phyloP scores from a whole-genome alignment of 2,329 filamentous ascomycete genomes.

The Chaetomiaceae sp. region DNA sequence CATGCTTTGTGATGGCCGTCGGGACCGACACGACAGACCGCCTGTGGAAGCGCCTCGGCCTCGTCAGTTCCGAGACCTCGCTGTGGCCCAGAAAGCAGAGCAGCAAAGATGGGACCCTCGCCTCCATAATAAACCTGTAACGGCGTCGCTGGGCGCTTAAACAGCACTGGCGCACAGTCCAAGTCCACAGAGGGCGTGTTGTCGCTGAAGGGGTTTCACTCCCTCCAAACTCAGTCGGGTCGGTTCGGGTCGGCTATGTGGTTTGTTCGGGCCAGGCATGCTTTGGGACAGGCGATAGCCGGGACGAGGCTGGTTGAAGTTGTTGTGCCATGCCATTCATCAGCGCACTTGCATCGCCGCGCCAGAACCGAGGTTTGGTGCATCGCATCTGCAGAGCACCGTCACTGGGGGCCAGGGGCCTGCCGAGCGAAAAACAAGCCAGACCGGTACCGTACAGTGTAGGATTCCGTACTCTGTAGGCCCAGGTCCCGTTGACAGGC shows the following conservation, averaged over 20 bases:
- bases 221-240: background rate
- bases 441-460: too few relatives aligned
- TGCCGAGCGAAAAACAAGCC: too few relatives aligned
- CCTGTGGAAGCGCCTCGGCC: slow-evolving; percentile 3
- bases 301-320: background rate
- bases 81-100: slow-evolving; percentile 1
- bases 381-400: slow-evolving; percentile 12
- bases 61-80: slow-evolving; percentile 11
- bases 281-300: background rate
- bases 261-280: background rate
- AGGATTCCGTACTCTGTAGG: too few relatives aligned
- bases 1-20: slow-evolving; percentile 1
- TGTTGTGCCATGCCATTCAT: background rate
- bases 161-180: background rate
- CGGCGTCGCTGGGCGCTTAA: background rate
- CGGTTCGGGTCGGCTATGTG: background rate
- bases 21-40: slow-evolving; percentile 12
- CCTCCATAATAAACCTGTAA: too few relatives aligned
- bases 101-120: background rate
- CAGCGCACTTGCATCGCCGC: background rate
- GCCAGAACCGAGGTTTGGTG: slow-evolving; percentile 7
- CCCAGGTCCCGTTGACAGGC: background rate
- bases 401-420: background rate
- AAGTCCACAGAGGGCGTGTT: background rate
- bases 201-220: background rate